Evolutionary conservation across 2,329 filamentous ascomycete genomes (phyloP).

Genomic region (Cercospora sp.): DNA sequence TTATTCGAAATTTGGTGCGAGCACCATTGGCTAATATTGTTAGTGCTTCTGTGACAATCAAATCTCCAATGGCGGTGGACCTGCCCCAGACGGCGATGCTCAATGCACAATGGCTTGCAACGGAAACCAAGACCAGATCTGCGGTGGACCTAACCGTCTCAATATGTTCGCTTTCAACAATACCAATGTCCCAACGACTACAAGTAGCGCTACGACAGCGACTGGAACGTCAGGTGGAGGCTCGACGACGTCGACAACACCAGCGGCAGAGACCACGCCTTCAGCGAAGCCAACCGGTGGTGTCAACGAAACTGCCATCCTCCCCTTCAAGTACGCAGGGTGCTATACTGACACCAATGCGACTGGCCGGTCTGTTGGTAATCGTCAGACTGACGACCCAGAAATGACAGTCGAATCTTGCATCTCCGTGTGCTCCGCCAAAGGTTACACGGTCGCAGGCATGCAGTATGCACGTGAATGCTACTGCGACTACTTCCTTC

Average conservation of each 20-base stretch:
- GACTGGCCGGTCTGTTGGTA: constrained; percentile 22
- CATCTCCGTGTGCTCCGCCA: constrained; percentile 30
- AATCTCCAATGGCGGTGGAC: constrained; percentile 28
- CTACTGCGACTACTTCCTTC: constrained; percentile 38
- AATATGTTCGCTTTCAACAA: constrained; percentile 33
- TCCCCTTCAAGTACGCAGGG: constrained; percentile 28
- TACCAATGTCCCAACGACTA: constrained; percentile 19
- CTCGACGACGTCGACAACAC: constrained; percentile 8
- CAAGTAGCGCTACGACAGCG: background rate
- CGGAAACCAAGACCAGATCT: constrained; percentile 32
- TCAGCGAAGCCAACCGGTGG: constrained; percentile 26
- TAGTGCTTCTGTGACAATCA: constrained; percentile 38
- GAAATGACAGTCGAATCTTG: constrained; percentile 32
- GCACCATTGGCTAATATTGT: constrained; percentile 7
- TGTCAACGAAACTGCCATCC: constrained; percentile 30
- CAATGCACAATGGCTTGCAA: constrained; percentile 36
- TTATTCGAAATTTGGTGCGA: background rate
- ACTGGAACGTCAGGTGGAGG: constrained; percentile 5
- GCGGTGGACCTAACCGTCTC: constrained; percentile 33
- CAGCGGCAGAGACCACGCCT: constrained; percentile 25
- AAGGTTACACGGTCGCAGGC: constrained; percentile 39
- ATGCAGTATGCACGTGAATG: constrained; percentile 37
- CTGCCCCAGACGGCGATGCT: constrained; percentile 27
- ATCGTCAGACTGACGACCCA: constrained; percentile 22
- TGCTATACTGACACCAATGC: constrained; percentile 34